A percentile compares a stretch with the other conserved stretches of the same genome.
These are phyloP conservation scores for Geosmithia flava DNA, from an alignment of 2,329 filamentous ascomycete genomes.

Conservation along the genomic window DNA sequence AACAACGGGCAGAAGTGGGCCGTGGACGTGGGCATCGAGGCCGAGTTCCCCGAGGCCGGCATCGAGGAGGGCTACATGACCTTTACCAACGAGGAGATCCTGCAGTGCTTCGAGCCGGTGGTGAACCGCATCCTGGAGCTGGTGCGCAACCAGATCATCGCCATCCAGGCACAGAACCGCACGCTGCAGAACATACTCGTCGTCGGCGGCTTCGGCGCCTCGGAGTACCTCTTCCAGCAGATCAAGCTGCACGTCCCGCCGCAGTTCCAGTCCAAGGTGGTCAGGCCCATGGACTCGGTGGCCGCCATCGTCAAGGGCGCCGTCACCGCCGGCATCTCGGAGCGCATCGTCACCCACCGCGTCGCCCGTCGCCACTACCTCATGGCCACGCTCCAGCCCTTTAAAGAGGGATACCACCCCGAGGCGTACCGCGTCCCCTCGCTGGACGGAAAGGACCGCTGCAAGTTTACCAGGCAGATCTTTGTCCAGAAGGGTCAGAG, in stretches of 20 bases:
- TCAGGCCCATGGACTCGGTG: constrained; percentile 97
- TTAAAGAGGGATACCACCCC: constrained; percentile 97
- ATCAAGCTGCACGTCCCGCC: constrained; percentile 97
- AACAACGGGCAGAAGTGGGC: constrained; percentile 99
- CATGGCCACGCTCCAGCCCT: constrained; percentile 96
- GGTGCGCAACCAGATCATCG: constrained; percentile 96
- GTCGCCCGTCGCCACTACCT: constrained; percentile 96
- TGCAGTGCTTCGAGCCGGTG: constrained; percentile 97
- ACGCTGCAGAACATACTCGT: constrained; percentile 91
- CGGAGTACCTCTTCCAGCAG: constrained; percentile 98
- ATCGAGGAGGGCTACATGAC: constrained; percentile 99
- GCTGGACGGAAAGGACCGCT: constrained; percentile 91
- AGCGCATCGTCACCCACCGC: constrained; percentile 92
- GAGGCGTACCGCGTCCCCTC: constrained; percentile 96
- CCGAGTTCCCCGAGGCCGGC: constrained; percentile 91
- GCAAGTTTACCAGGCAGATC: constrained; percentile 97
- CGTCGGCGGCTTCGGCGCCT: constrained; percentile 95
- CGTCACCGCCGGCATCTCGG: constrained; percentile 94
- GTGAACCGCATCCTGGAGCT: constrained; percentile 94
- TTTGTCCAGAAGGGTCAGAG: constrained; percentile 98
- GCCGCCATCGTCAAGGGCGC: constrained; percentile 97
- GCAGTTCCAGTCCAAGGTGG: constrained; percentile 96
- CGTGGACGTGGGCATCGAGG: constrained; percentile 95
- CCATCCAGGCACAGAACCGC: constrained; percentile 94
- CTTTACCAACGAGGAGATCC: constrained; percentile 97